Conservation (phyloP, 75 land plant species). For the Azolla pinnata region DNA sequence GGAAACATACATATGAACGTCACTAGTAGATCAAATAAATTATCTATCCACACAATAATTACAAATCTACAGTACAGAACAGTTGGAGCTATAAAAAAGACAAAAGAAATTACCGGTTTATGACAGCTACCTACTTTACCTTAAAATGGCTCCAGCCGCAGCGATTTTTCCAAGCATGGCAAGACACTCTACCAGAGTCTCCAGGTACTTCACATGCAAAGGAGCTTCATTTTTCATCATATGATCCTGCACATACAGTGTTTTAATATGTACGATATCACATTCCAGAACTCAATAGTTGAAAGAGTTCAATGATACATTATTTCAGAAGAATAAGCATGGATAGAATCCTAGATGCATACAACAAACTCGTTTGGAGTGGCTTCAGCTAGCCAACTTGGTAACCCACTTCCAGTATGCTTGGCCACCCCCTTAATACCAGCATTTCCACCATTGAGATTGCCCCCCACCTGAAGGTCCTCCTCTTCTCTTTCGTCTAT, state of each 20-base stretch:
- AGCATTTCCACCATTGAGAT: slow-evolving; percentile 30
- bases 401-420: slow-evolving; percentile 44
- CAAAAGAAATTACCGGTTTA: neutral
- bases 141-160: slow-evolving; percentile 90
- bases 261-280: neutral
- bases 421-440: slow-evolving; percentile 43
- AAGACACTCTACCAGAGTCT: slow-evolving; percentile 94
- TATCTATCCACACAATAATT: neutral
- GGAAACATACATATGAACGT: slow-evolving; percentile 3
- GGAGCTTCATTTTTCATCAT: slow-evolving; percentile 84
- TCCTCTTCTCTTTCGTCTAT: slow-evolving; percentile 82
- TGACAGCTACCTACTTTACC: too few species aligned
- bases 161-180: slow-evolving; percentile 86
- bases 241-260: slow-evolving; percentile 48
- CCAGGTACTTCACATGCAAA: slow-evolving; percentile 79
- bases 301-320: too few species aligned
- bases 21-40: neutral
- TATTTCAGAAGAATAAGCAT: too few species aligned
- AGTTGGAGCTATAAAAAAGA: too few species aligned
- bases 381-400: slow-evolving; percentile 75
- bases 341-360: too few species aligned
- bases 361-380: slow-evolving; percentile 94
- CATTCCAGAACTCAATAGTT: too few species aligned
- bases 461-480: slow-evolving; percentile 27
- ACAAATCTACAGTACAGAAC: too few species aligned